Percentiles rank a stretch among this genome's conserved stretches.
Evolutionary conservation across 192 early-diverging fungal species (phyloP).

Genomic region (Backusella luteola): DNA sequence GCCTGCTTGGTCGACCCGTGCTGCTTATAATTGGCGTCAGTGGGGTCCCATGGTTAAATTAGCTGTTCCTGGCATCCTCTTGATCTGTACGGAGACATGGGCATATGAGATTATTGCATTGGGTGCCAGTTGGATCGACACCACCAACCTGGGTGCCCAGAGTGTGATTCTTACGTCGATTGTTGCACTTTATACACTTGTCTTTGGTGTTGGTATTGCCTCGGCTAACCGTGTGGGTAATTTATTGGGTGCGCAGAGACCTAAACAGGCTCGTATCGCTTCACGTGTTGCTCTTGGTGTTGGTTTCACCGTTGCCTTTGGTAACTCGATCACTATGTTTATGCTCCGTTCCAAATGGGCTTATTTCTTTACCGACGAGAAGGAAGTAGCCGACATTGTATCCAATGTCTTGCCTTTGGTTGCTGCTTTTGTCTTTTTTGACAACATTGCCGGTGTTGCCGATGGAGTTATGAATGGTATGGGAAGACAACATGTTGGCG

Average conservation of each 20-base stretch:
- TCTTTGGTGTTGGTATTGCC: slow-evolving; percentile 56
- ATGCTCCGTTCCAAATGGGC: slow-evolving; percentile 58
- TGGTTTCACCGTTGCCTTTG: slow-evolving; percentile 43
- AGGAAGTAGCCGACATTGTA: slow-evolving; percentile 63
- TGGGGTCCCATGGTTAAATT: slow-evolving; percentile 58
- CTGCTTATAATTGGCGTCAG: slow-evolving; percentile 39
- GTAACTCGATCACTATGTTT: slow-evolving; percentile 51
- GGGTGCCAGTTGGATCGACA: slow-evolving; percentile 61
- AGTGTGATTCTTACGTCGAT: slow-evolving; percentile 55
- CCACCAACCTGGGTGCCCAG: slow-evolving; percentile 55
- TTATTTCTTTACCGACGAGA: slow-evolving; percentile 67
- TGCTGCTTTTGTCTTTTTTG: slow-evolving; percentile 73
- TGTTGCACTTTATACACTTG: slow-evolving; percentile 49
- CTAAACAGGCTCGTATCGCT: slow-evolving; percentile 51
- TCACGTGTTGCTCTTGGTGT: slow-evolving; percentile 48
- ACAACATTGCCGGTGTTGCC: slow-evolving; percentile 61
- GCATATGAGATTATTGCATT: slow-evolving; percentile 73
- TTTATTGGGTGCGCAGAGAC: slow-evolving; percentile 52
- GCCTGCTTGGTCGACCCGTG: slow-evolving; percentile 65
- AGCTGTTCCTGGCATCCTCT: slow-evolving; percentile 71
- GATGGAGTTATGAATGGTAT: slow-evolving; percentile 74
- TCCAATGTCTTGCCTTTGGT: slow-evolving; percentile 72
- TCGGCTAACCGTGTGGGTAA: slow-evolving; percentile 56
- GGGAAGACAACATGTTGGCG: slow-evolving; percentile 71
- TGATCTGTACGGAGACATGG: slow-evolving; percentile 69